Evolutionary conservation across 1,284 basidiomycete genomes (phyloP).

Genomic region (Amylostereum areolatum): DNA sequence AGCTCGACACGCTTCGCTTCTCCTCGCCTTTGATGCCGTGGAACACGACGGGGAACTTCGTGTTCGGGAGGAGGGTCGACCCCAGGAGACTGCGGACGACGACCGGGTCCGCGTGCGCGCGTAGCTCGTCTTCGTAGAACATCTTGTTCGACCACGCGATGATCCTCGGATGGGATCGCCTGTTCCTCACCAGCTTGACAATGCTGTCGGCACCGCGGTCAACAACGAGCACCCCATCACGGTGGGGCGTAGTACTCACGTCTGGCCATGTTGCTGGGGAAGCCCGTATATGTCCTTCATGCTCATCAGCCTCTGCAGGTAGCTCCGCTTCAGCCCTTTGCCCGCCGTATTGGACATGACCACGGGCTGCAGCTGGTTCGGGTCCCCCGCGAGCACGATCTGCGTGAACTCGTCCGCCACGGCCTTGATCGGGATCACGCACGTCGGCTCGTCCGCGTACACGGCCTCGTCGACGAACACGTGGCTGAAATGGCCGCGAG

Average conservation of each 20-base stretch:
- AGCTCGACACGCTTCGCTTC: constrained; percentile 35
- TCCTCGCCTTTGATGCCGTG: constrained; percentile 39
- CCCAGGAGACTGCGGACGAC: constrained; percentile 29
- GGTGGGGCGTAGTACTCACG: no score
- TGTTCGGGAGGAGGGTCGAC: constrained; percentile 26
- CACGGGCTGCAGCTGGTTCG: constrained; percentile 58
- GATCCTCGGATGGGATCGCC: constrained; percentile 51
- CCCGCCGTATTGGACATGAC: constrained; percentile 45
- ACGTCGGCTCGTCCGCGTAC: constrained; percentile 51
- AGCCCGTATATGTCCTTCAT: constrained; percentile 34
- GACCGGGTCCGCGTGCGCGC: constrained; percentile 31
- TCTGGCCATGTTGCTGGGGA: background rate
- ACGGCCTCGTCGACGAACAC: constrained; percentile 39
- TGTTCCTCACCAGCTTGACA: constrained; percentile 49
- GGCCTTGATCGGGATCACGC: constrained; percentile 49
- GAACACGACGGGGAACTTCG: constrained; percentile 41
- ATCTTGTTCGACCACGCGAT: constrained; percentile 50
- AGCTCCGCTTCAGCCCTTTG: constrained; percentile 46
- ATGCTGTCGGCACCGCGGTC: constrained; percentile 24
- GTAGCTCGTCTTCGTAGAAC: constrained; percentile 49
- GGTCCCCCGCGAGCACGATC: constrained; percentile 54
- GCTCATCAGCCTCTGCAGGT: constrained; percentile 51
- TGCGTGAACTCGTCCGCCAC: constrained; percentile 48
- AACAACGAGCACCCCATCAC: no score
- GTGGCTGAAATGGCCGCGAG: constrained; percentile 28